phyloP scores from a whole-genome alignment of 176 grass and related monocot genomes.

The Aechmea fasciata region DNA sequence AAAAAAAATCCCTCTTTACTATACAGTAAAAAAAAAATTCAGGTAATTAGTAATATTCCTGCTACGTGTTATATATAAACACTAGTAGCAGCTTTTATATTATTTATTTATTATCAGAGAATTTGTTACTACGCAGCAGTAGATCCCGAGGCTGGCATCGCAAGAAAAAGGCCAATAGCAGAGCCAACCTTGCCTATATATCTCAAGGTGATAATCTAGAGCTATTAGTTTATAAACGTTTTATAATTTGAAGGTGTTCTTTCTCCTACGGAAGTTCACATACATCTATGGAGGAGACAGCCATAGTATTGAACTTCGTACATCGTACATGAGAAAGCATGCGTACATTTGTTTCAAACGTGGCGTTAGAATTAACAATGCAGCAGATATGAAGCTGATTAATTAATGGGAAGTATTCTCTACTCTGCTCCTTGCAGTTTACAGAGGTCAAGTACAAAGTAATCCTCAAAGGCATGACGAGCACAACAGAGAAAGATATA shows the following conservation, averaged over 20 bases:
- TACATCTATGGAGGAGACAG: background rate
- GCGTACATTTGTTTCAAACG: too few species aligned
- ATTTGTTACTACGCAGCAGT: conserved; percentile 14
- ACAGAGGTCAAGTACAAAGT: conserved; percentile 80
- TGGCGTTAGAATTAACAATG: background rate
- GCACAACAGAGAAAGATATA: conserved; percentile 43
- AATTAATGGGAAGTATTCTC: background rate
- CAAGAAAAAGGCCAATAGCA: conserved; percentile 46
- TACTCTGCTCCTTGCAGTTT: conserved; percentile 40
- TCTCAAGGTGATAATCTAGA: conserved; percentile 55
- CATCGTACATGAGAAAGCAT: too few species aligned
- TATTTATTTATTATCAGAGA: background rate
- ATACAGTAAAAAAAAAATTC: too few species aligned
- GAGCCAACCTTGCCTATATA: conserved; percentile 80
- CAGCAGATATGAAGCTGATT: background rate
- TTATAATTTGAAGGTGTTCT: background rate
- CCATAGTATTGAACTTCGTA: too few species aligned
- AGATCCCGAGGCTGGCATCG: conserved; percentile 47
- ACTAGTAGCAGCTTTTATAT: background rate
- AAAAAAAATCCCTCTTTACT: too few species aligned
- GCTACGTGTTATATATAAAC: background rate
- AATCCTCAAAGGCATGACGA: conserved; percentile 38
- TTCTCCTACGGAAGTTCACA: background rate
- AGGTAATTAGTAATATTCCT: too few species aligned
- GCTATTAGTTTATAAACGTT: background rate